Evolutionary conservation across 352 stramenopile species (phyloP), one percentile per base, ranked within the genome.

Genomic region (Globisporangium iwayamae): DNA sequence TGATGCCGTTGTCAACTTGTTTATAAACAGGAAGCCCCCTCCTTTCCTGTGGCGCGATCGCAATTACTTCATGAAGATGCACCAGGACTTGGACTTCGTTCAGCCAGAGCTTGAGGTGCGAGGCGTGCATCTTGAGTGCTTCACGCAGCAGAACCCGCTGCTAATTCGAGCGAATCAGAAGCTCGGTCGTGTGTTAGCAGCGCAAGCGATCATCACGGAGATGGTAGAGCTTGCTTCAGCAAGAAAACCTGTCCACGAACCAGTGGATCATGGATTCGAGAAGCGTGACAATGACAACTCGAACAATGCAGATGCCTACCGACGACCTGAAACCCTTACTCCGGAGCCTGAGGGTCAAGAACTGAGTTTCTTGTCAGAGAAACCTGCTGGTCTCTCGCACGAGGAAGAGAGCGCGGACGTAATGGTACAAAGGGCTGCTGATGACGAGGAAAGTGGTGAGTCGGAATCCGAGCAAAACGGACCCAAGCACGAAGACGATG

Each of bases 21-120:
- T 36, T 36, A 36, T 9, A 36, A 36, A 50, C 62, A 90, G 79
- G 43, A 83, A 74, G 51, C 82, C 84, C 14, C 82, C 84, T 28
- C 66, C 76, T 39, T 93, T 93, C 56, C 39, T 90, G 38, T 93
- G 82, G 84, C 78, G 82, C 4, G 82, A 81, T 0, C 73, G 72
- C 43, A 89, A 93, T 46, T 93, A 91, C 64, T 91, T 91, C 30
- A 28, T 86, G 8, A 91, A 91, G 54, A 90, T 91, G 82, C 51
- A 75, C 22, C 72, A 38, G 30, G 84, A 91, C 66, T 63, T 93
- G 45, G 80, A 90, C 64, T 93, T 91, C 67, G 82, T 79, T 9
- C 74, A 81, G 43, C 38, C 69, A 7, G 82, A 87, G 56, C 58
- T 91, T 3, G 68, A 76, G 41, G 72, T 65, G 22, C 75, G 81